phyloP scores from a whole-genome alignment of 352 stramenopile genomes.

The Phytophthora crassamura region DNA sequence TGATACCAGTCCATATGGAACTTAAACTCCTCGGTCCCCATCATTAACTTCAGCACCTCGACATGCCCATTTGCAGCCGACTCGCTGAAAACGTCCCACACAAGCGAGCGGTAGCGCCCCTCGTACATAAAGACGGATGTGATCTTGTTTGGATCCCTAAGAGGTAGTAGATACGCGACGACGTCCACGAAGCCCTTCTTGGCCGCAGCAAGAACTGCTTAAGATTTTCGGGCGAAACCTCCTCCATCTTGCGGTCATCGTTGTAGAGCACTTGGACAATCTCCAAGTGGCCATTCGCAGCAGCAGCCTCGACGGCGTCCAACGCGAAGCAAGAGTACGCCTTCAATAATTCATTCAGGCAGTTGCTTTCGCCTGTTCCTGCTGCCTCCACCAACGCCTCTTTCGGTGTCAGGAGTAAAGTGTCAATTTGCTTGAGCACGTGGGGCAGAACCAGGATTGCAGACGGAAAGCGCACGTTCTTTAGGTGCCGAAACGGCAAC shows the following conservation, averaged over 20 bases:
- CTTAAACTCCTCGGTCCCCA: no score
- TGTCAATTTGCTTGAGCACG: slow-evolving; percentile 6
- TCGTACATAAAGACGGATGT: no score
- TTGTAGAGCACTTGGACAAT: not conserved
- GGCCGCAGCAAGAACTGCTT: slow-evolving; percentile 1
- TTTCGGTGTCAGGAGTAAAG: slow-evolving; percentile 1
- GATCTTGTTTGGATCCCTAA: no score
- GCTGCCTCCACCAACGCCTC: slow-evolving; percentile 9
- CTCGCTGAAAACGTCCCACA: not conserved
- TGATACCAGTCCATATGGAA: no score
- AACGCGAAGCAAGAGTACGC: not conserved
- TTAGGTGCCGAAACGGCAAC: not conserved
- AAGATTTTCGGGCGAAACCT: not conserved
- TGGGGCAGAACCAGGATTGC: not conserved
- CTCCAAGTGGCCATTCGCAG: not conserved
- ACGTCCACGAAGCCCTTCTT: not conserved
- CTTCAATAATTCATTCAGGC: not conserved
- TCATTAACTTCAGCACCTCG: no score
- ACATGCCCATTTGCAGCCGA: no score
- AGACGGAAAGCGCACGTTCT: slow-evolving; percentile 1
- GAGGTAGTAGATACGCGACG: not conserved
- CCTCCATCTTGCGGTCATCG: not conserved
- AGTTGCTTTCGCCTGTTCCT: not conserved
- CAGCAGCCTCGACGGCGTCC: slow-evolving; percentile 1
- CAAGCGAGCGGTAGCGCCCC: no score